Conservation (phyloP, 176 grass and related monocot genomes). For the Carex littledalei region DNA sequence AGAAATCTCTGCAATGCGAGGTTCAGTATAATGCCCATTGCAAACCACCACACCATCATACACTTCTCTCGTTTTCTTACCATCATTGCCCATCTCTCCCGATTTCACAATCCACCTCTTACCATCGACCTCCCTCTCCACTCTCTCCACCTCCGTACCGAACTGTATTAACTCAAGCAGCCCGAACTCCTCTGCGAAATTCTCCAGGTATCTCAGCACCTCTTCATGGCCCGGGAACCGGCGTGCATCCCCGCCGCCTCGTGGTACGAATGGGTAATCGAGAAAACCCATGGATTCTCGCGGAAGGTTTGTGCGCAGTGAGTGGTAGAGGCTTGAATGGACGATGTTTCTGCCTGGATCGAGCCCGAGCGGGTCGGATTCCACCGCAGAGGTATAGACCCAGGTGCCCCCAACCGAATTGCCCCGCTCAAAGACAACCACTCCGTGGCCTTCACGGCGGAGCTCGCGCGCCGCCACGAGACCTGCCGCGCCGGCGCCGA, state of each 20-base stretch:
- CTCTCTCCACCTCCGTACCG: slow-evolving; percentile 47
- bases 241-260: slow-evolving; percentile 30
- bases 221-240: slow-evolving; percentile 71
- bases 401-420: slow-evolving; percentile 55
- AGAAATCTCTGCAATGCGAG: slow-evolving; percentile 42
- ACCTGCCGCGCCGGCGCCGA: slow-evolving; percentile 58
- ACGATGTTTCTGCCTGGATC: slow-evolving; percentile 30
- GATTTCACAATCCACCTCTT: slow-evolving; percentile 44
- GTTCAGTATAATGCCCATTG: slow-evolving; percentile 53
- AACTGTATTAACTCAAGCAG: slow-evolving; percentile 47
- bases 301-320: slow-evolving; percentile 77
- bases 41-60: slow-evolving; percentile 52
- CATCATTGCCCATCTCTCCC: slow-evolving; percentile 3
- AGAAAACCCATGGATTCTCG: slow-evolving; percentile 81
- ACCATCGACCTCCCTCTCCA: slow-evolving; percentile 25
- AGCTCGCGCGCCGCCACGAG: slow-evolving; percentile 55
- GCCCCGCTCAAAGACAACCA: slow-evolving; percentile 76
- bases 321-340: slow-evolving; percentile 78
- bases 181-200: slow-evolving; percentile 55
- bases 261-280: slow-evolving; percentile 63
- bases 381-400: slow-evolving; percentile 42
- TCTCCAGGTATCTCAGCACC: slow-evolving; percentile 76
- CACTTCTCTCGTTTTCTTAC: slow-evolving; percentile 24
- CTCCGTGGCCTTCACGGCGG: slow-evolving; percentile 58
- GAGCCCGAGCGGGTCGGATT: slow-evolving; percentile 49